Evolutionary conservation across 352 stramenopile genomes (phyloP).

Genomic region (Elongisporangium anandrum): DNA sequence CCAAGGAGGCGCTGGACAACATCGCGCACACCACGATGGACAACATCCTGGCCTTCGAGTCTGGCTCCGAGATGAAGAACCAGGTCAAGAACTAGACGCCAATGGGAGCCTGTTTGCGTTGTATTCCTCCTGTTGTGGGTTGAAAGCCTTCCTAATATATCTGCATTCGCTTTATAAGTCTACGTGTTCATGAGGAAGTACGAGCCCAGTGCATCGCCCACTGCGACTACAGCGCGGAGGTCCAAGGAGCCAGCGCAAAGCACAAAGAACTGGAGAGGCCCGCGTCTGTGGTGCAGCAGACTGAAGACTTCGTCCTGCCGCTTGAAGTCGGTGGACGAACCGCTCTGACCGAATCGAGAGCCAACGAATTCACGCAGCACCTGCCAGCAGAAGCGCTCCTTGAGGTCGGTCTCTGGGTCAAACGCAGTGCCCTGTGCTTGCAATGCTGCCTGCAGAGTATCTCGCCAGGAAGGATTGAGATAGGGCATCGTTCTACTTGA

Average conservation of each 20-base stretch:
- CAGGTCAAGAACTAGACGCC: constrained; percentile 38
- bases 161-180: not conserved
- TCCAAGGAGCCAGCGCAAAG: constrained; percentile 18
- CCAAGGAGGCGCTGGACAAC: constrained; percentile 65
- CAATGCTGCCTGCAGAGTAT: not conserved
- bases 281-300: constrained; percentile 30
- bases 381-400: constrained; percentile 15
- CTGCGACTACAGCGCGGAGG: constrained; percentile 8
- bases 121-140: constrained; percentile 1
- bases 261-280: constrained; percentile 21
- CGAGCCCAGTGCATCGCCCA: constrained; percentile 21
- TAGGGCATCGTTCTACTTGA: constrained; percentile 28
- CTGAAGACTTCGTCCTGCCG: constrained; percentile 42
- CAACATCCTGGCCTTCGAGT: constrained; percentile 61
- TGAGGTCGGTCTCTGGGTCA: not conserved
- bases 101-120: constrained; percentile 2
- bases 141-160: too few relatives aligned
- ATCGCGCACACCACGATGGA: constrained; percentile 70
- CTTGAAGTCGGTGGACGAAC: constrained; percentile 23
- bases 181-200: constrained; percentile 8
- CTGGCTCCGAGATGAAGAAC: constrained; percentile 41
- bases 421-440: not conserved
- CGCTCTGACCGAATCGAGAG: not conserved
- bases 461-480: constrained; percentile 19
- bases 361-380: not conserved